phyloP scores from a whole-genome alignment of 78 protist species.

The Goniomonas avonlea region DNA sequence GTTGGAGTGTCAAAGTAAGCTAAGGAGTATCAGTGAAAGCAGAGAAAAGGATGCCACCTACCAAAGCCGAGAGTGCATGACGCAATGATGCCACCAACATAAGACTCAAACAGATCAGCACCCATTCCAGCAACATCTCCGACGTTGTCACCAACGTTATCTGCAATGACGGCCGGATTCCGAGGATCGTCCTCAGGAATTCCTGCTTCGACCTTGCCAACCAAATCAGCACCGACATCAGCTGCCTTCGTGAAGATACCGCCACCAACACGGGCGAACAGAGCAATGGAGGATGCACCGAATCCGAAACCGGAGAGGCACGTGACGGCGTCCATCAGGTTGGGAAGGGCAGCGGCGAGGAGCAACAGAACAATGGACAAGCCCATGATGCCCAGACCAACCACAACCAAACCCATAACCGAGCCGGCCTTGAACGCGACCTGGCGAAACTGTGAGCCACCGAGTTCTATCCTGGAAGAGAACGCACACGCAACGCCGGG shows the following conservation, averaged over 20 bases:
- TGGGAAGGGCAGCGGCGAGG: neutral
- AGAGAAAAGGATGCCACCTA: no score
- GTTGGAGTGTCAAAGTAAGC: no score
- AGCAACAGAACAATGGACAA: slow-evolving; percentile 18
- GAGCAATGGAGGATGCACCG: slow-evolving; percentile 76
- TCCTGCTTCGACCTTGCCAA: slow-evolving; percentile 64
- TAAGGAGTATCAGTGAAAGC: no score
- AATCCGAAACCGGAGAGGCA: slow-evolving; percentile 67
- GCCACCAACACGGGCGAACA: slow-evolving; percentile 73
- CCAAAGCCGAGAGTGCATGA: slow-evolving; percentile 64
- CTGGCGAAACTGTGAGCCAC: neutral
- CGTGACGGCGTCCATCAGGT: neutral
- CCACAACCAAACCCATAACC: no score
- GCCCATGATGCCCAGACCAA: slow-evolving; percentile 51
- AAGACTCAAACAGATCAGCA: slow-evolving; percentile 75
- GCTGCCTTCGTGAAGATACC: slow-evolving; percentile 84
- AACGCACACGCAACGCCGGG: slow-evolving; percentile 56
- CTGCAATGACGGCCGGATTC: slow-evolving; percentile 74
- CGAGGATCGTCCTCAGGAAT: slow-evolving; percentile 79
- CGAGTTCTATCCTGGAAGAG: slow-evolving; percentile 45
- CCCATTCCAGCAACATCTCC: slow-evolving; percentile 74
- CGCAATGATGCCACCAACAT: slow-evolving; percentile 69
- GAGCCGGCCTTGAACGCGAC: neutral
- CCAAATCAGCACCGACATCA: slow-evolving; percentile 74
- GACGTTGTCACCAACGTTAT: slow-evolving; percentile 76